Evolutionary conservation across 768 basidiomycete genomes (phyloP).

Genomic region (Russula sp.): DNA sequence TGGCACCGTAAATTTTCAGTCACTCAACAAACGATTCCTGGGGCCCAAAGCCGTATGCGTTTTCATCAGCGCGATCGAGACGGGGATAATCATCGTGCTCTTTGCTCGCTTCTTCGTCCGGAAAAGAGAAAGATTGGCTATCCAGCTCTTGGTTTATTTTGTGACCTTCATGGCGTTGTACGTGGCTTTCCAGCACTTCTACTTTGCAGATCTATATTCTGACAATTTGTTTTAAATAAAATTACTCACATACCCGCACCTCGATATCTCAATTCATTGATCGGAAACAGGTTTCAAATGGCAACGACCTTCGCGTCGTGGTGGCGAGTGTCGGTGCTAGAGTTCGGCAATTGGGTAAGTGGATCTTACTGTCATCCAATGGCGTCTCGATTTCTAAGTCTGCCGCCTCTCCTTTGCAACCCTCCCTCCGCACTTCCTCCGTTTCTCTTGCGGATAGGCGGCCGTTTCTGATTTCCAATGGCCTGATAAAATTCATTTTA

Average conservation of each 20-base stretch:
- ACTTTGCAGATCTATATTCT: no score
- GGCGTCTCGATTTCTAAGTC: neutral
- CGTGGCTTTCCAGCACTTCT: conserved; percentile 7
- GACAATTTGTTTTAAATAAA: neutral
- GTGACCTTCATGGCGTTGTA: conserved; percentile 32
- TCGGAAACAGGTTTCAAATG: conserved; percentile 31
- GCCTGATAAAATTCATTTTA: conserved; percentile 19
- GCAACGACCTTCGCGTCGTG: conserved; percentile 28
- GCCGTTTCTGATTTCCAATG: conserved; percentile 7
- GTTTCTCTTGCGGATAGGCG: neutral
- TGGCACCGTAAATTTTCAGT: neutral
- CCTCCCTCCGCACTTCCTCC: neutral
- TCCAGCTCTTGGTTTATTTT: conserved; percentile 32
- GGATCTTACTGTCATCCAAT: neutral
- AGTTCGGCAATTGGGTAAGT: conserved; percentile 34
- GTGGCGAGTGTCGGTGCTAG: conserved; percentile 32
- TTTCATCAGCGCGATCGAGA: conserved; percentile 32
- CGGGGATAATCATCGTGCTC: conserved; percentile 33
- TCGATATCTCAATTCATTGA: neutral
- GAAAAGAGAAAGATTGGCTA: conserved; percentile 25
- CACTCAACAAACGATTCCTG: conserved; percentile 23
- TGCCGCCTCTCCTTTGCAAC: neutral
- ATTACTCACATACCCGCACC: neutral
- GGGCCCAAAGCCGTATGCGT: conserved; percentile 30
- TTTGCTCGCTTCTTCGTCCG: conserved; percentile 32